Conservation (phyloP, 108 stramenopile genomes). For the Fistulifera pelliculosa region DNA sequence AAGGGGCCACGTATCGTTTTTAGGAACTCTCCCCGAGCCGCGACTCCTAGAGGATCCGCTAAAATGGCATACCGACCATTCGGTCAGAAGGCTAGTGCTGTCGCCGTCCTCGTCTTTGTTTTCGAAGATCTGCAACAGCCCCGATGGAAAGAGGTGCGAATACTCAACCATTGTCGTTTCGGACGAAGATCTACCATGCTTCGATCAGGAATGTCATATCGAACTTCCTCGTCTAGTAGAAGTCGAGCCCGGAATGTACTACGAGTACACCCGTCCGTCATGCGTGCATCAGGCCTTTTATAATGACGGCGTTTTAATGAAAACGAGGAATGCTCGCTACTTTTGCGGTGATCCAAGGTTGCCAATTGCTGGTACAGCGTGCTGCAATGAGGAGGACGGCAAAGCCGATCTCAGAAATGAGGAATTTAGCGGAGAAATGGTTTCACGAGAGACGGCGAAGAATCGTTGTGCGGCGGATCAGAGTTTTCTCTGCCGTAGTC, state of each 20-base stretch:
- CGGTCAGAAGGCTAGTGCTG: no score
- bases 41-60: no score
- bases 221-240: constrained; percentile 40
- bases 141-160: constrained; percentile 5
- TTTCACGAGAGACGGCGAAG: no score
- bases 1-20: constrained; percentile 39
- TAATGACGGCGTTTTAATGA: constrained; percentile 18
- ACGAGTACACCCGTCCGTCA: constrained; percentile 38
- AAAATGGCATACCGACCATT: no score
- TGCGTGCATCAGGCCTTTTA: constrained; percentile 49
- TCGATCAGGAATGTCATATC: constrained; percentile 31
- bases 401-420: no score
- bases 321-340: constrained; percentile 6
- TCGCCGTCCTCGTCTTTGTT: constrained; percentile 3
- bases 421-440: no score
- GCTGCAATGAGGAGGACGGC: not conserved
- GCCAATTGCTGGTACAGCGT: no score
- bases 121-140: constrained; percentile 16
- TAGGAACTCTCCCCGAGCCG: no score
- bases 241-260: constrained; percentile 36
- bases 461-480: no score
- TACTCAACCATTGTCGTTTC: constrained; percentile 10
- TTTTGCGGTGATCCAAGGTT: no score
- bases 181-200: constrained; percentile 23
- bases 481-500: no score